Conservation (phyloP, 345 rosid genomes). For the Camelina neglecta region DNA sequence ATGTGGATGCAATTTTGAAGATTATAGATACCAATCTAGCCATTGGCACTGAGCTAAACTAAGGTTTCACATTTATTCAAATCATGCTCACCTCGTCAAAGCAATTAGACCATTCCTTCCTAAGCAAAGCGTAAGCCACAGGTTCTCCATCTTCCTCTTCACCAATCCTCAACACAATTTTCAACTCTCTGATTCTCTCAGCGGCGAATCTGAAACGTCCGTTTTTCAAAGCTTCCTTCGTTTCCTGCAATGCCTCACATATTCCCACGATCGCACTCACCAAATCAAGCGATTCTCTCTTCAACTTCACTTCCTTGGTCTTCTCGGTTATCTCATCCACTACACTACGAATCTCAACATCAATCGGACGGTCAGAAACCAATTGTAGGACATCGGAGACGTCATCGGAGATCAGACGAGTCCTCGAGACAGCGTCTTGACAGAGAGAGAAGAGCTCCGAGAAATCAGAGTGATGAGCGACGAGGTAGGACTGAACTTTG, state of each 20-base stretch:
- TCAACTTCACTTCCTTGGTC: constrained; percentile 63
- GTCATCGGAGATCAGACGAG: constrained; percentile 52
- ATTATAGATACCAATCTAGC: neutral
- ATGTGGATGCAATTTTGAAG: constrained; percentile 2
- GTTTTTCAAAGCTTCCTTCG: constrained; percentile 57
- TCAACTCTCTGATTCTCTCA: constrained; percentile 74
- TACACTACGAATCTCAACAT: constrained; percentile 62
- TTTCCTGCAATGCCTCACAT: constrained; percentile 66
- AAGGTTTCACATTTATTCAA: constrained; percentile 11
- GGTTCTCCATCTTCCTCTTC: constrained; percentile 78
- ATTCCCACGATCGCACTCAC: constrained; percentile 65
- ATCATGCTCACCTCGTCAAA: constrained; percentile 73
- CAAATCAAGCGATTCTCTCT: constrained; percentile 66
- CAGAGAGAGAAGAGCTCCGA: constrained; percentile 80
- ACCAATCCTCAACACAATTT: constrained; percentile 65
- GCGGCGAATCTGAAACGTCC: constrained; percentile 76
- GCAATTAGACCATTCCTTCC: constrained; percentile 77
- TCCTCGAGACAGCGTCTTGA: constrained; percentile 64
- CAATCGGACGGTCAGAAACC: constrained; percentile 69
- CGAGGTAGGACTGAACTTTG: constrained; percentile 82
- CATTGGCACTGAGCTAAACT: neutral
- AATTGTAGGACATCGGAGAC: constrained; percentile 55
- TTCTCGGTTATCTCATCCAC: constrained; percentile 62
- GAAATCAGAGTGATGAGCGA: constrained; percentile 76
- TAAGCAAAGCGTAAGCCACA: constrained; percentile 64